phyloP scores from a whole-genome alignment of 257 asterid species.

The Linderniella brevidens region DNA sequence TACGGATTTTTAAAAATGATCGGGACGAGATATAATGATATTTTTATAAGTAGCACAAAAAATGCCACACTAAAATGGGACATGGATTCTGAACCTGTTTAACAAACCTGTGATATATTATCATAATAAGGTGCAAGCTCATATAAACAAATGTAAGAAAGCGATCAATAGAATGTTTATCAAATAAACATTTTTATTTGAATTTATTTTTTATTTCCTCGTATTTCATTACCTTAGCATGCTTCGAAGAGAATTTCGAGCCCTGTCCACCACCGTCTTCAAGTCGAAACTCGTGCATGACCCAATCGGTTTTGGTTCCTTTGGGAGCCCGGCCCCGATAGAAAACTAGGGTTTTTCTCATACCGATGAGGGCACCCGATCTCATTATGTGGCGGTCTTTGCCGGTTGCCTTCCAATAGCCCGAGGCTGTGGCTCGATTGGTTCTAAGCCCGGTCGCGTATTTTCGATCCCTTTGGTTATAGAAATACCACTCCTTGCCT shows the following conservation, averaged over 20 bases:
- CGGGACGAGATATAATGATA: too few species aligned
- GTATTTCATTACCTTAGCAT: conserved; percentile 24
- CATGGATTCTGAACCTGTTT: too few species aligned
- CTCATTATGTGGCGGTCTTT: conserved; percentile 45
- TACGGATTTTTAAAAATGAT: too few species aligned
- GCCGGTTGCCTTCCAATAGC: conserved; percentile 96
- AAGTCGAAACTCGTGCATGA: conserved; percentile 81
- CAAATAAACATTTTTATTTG: too few species aligned
- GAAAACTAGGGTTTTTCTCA: conserved; percentile 83
- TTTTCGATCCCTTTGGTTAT: conserved; percentile 69
- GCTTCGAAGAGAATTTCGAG: conserved; percentile 16
- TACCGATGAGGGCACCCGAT: conserved; percentile 50
- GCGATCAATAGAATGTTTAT: too few species aligned
- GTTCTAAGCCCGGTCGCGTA: conserved; percentile 78
- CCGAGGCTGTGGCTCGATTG: conserved; percentile 72
- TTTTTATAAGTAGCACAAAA: too few species aligned
- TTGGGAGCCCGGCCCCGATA: conserved; percentile 89
- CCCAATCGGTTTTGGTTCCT: conserved; percentile 79
- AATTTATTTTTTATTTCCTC: not conserved
- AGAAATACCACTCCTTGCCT: conserved; percentile 70
- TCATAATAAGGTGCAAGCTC: too few species aligned
- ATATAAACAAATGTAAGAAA: too few species aligned
- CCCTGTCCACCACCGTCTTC: conserved; percentile 10
- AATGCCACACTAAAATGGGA: too few species aligned
- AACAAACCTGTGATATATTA: too few species aligned